Base-by-base conservation (phyloP, 1,284 basidiomycete genomes). In the Trametes polyzona region DNA sequence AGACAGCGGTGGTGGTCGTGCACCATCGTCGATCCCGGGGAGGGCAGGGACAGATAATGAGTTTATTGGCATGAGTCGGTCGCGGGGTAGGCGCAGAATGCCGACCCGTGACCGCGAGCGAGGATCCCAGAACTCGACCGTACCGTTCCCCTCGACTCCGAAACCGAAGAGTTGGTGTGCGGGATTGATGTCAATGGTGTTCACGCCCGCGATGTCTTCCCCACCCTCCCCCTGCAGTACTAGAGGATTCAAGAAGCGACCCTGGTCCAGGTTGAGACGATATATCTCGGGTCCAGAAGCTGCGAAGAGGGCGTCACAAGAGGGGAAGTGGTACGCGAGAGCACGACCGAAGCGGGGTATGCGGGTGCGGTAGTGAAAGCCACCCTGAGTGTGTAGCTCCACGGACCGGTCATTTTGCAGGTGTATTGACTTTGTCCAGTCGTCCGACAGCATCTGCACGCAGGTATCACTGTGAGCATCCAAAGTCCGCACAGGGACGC, bases 391-490 rank as follows among this genome's bases (percentile, higher is more conserved):
- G 71, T 99, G 97, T 4, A 99, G 80, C 70, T 96, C 93, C 49
- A 99, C 74, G 6, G 93, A 93, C n/a, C 97, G 88, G 76, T 99
- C 96, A 47, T 90, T 88, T 82, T 99, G 97, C 1, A 99, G 83
- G 70, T 97, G 96, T 57, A 98, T 82, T n/a, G 92, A 91, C 75
- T 99, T 99, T 16, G 96, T 99, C 97, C 97, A 99, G 78, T 99
- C 97, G 70, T 95, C 90, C 0, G 96, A 98, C 10, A 99, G 82
- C 69, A 96, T 90, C 95, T 97, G n/a, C 11, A 72, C 11, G 54
- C 40, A 10, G 41, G 21, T 21, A 10, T 17, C 5, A 17, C 32
- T 10, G 30, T 57, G 40, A 58, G 36, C 43, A 37, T 42, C 26
- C n/a, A 8, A 14, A 2, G 23, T 26, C 3, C 36, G 1, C 19